These are phyloP conservation scores for Sequoia sempervirens DNA, from an alignment of 75 land plant species.

Conservation along the genomic window DNA sequence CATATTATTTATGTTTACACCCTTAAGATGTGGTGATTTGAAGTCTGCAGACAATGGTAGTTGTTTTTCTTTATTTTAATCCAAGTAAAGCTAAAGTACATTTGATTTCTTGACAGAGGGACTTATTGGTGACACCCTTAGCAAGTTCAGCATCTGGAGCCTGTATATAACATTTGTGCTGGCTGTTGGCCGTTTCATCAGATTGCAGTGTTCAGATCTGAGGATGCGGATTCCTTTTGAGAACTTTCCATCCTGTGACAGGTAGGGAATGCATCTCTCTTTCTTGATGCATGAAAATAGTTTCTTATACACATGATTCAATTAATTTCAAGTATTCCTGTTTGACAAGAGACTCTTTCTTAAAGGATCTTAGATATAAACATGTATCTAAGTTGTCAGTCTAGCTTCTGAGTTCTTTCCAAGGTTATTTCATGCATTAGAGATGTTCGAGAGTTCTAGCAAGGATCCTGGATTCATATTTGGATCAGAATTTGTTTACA, in stretches of 20 bases:
- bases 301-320: not conserved
- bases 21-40: conserved; percentile 2
- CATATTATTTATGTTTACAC: not conserved
- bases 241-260: no score
- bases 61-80: conserved; percentile 4
- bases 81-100: not conserved
- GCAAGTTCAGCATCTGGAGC: conserved; percentile 98
- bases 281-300: not conserved
- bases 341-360: no score
- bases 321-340: not conserved
- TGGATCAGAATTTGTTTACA: not conserved
- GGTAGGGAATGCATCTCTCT: conserved; percentile 39
- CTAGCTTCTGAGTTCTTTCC: no score
- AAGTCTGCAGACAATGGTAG: not conserved
- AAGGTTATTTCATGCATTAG: not conserved
- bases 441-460: not conserved
- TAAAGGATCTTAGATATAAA: no score
- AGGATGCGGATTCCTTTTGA: no score
- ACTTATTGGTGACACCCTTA: conserved; percentile 90
- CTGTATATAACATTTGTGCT: no score
- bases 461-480: not conserved
- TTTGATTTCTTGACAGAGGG: conserved; percentile 53
- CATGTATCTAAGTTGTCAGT: no score
- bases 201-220: no score
- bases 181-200: no score